Base-by-base conservation (phyloP, 208 protist genomes). In the Spongospora subterranea region DNA sequence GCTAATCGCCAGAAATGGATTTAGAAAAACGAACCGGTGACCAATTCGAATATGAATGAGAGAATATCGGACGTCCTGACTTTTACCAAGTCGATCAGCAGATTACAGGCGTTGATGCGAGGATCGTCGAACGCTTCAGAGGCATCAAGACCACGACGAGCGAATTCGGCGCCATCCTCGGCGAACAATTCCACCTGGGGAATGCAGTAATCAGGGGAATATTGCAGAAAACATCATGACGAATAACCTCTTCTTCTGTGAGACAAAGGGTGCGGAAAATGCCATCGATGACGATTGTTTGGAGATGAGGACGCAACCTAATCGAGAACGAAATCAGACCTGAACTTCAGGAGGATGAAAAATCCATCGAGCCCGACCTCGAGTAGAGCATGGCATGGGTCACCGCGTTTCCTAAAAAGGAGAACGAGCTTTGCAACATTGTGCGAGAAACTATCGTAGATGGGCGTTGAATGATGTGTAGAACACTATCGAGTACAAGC, bases 111-210 rank as follows among this genome's bases (percentile, higher is more conserved):
- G 71, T 82, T 82, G 71, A 82, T 82, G 6, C 35, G 6, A 35
- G 71, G 71, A 43, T 82, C 71, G 71, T 82, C 71, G 71, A 82
- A 82, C n/a, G 71, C 40, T n/a, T 82, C 71, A 6, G 6, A 13
- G 6, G 71, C 71, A 43, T 35, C 71, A 24, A 60, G 24, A 24
- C 50, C 50, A 24, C 50, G 50, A 13, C 71, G 71, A 13, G 71
- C 6, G n/a, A 82, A 82, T 43, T 82, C 71, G 71, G 71, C 71
- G 13, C 71, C 71, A 43, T 82, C 71, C 17, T 13, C n/a, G 17
- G 6, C 71, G n/a, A 82, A 82, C 17, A 82, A n/a, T 35, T 35
- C 71, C 6, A 82, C 71, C 71, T 82, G n/a, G n/a, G n/a, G 50
- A 24, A 60, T n/a, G n/a, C n/a, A n/a, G n/a, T n/a, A n/a, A n/a